Evolutionary conservation across 2,329 filamentous ascomycete species (phyloP), one percentile per base, ranked within the genome.

Genomic region (Fulvia fulva): DNA sequence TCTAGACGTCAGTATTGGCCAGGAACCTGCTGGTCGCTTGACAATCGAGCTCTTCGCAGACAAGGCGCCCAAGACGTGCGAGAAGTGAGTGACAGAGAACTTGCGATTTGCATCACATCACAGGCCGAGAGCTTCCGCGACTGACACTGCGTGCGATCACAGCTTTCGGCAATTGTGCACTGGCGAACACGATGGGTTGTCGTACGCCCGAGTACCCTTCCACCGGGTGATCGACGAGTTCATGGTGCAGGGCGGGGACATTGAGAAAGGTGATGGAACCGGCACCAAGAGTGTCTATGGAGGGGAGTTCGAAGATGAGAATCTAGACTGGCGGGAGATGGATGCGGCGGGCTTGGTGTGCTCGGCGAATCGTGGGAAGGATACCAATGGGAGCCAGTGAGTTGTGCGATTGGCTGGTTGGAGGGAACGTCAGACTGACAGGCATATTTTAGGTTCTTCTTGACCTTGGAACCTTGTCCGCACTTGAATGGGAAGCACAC

Each of bases 141-240:
- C 51, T 61, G 21, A 62, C 57, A 60, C 52, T 9, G 45, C 55
- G 50, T 51, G 14, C 32, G 60, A 50, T 32, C 12, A 23, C 19
- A 79, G 77, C 64, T 79, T 79, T 63, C 75, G 75, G 12, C 70
- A 75, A 49, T 66, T 79, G 53, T 78, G 76, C 64, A 75, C 73
- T 25, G 73, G 71, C 59, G 70, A 74, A 51, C 66, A 74, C 61
- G 58, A 70, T 44, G 67, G 65, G n/a, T 62, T 76, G 49, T 71
- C 68, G 22, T 77, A 76, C 65, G 72, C 71, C 43, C 62, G 68
- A 47, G 67, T 68, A 5, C 72, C 73, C 19, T 75, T 77, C 63
- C 75, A 76, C 61, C 68, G 75, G 11, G 67, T 77, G 49, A 76
- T 77, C 55, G 73, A 76, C 61, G 73, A 75, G 43, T 77, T 77